Evolutionary conservation across 257 asterid genomes (phyloP).

Genomic region (Knoxia roxburghii): DNA sequence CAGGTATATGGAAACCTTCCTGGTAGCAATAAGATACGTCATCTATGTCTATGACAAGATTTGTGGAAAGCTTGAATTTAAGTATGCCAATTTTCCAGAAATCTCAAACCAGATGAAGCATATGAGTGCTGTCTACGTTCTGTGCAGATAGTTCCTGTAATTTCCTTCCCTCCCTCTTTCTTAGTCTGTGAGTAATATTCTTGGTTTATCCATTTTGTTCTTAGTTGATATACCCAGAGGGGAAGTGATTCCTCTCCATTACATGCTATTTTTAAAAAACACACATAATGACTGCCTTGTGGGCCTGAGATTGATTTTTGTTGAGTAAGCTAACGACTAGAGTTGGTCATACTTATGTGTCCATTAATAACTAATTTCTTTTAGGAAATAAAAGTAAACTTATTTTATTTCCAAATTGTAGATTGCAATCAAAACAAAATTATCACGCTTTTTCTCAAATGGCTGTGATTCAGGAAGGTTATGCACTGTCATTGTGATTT

Average conservation of each 20-base stretch:
- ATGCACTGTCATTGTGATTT: no score
- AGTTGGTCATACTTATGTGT: neutral
- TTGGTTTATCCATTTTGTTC: neutral
- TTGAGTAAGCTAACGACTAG: neutral
- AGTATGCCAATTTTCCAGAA: slow-evolving; percentile 42
- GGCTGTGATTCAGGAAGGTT: no score
- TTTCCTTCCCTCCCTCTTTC: slow-evolving; percentile 17
- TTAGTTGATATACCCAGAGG: neutral
- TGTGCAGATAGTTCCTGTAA: slow-evolving; percentile 75
- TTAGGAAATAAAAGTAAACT: neutral
- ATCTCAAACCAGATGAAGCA: slow-evolving; percentile 76
- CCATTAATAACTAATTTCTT: neutral
- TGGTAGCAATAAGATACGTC: slow-evolving; percentile 7
- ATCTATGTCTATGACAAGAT: slow-evolving; percentile 1
- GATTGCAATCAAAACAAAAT: neutral
- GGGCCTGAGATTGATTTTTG: neutral
- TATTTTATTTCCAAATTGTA: neutral
- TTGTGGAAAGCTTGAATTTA: slow-evolving; percentile 11
- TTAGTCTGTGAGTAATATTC: neutral
- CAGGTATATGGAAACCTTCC: slow-evolving; percentile 43
- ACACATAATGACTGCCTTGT: neutral
- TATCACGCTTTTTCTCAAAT: neutral
- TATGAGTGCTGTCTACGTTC: slow-evolving; percentile 93
- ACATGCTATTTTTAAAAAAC: neutral
- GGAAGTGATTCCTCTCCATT: neutral